Evolutionary conservation across 441 rosid genomes (phyloP).

Genomic region (Gossypium trilobum): DNA sequence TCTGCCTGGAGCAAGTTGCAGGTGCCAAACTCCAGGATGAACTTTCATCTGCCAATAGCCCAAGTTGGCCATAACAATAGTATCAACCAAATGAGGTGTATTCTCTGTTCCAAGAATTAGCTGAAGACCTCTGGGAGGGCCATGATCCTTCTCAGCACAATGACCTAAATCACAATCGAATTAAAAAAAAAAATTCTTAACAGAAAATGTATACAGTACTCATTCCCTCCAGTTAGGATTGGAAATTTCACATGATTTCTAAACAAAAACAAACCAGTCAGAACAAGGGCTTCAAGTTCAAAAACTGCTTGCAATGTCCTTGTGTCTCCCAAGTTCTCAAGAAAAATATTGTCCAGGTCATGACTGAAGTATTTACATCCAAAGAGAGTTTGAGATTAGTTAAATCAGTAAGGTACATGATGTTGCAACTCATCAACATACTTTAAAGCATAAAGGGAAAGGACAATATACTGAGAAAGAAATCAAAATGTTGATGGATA

Average conservation of each 20-base stretch:
- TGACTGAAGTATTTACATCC: slow-evolving; percentile 47
- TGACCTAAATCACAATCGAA: slow-evolving; percentile 51
- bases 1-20: slow-evolving; percentile 96
- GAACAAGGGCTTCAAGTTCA: slow-evolving; percentile 96
- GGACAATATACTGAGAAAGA: background rate
- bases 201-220: background rate
- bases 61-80: slow-evolving; percentile 97
- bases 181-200: background rate
- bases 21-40: slow-evolving; percentile 95
- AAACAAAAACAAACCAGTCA: slow-evolving; percentile 50
- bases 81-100: slow-evolving; percentile 89
- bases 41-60: slow-evolving; percentile 99
- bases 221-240: slow-evolving; percentile 20
- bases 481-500: slow-evolving; percentile 13
- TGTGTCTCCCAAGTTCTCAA: slow-evolving; percentile 94
- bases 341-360: slow-evolving; percentile 95
- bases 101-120: slow-evolving; percentile 89
- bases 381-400: slow-evolving; percentile 11
- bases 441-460: background rate
- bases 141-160: slow-evolving; percentile 95
- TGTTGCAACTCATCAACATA: background rate
- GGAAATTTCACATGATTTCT: slow-evolving; percentile 13
- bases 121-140: slow-evolving; percentile 96
- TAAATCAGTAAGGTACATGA: background rate
- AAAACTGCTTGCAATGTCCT: slow-evolving; percentile 95